Evolutionary conservation across 805 yeast species (phyloP), one percentile per base, ranked within the genome.

Genomic region (Lipomyces sp.): DNA sequence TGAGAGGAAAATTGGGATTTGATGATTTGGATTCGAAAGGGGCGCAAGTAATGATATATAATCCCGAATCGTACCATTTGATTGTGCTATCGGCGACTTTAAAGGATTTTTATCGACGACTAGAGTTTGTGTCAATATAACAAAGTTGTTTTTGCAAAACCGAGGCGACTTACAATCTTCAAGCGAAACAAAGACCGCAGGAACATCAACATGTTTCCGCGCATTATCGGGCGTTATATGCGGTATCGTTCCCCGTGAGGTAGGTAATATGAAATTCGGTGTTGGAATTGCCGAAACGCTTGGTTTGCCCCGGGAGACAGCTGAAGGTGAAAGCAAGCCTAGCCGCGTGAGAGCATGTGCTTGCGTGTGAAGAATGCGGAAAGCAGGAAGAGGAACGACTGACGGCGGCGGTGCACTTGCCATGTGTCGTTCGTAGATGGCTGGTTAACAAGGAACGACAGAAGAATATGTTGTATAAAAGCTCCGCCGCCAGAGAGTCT

Each of bases 221-320:
- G 76, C 71, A 53, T 75, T 75, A 63, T 81, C 83, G 7, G 83
- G 83, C 30, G 83, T 79, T 60, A 81, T 63, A 64, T 81, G 83
- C 3, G 80, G 80, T 29, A 81, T 71, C 1, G 77, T 77, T 6
- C 83, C 84, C 53, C 83, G 74, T 4, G 75, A 73, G 15, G 83
- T 76, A 4, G 81, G 74, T 6, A 73, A 67, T 11, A 81, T 32
- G 59, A 69, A 55, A 60, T 62, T 58, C 15, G 73, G 73, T 30
- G 72, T 70, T 24, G 58, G 51, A 33, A 64, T 64, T 4, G 45
- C 35, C 30, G 61, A 58, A 13, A 24, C 37, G 33, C n/a, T n/a
- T 29, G 37, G 15, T 24, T 29, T 51, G 13, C 54, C 54, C n/a
- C 54, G 54, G 32, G 54, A 60, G 18, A 57, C 57, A 48, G 59